Percentiles rank a stretch among this genome's conserved stretches.
Evolutionary conservation across 1,284 basidiomycete genomes (phyloP).

Genomic region (Cutaneotrichosporon mucoides): DNA sequence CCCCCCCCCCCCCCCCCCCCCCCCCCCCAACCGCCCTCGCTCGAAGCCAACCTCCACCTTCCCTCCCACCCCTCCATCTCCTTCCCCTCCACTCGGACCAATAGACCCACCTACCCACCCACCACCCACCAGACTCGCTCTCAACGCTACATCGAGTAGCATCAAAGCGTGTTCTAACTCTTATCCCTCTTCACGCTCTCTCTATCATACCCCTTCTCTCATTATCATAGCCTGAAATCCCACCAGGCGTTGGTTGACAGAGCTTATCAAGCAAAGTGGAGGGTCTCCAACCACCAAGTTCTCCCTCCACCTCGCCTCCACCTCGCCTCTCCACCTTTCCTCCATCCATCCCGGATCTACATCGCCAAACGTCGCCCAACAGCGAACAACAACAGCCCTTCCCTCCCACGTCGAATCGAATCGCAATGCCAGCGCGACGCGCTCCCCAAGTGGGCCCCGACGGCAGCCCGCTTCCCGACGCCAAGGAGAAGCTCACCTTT

Average conservation of each 20-base stretch:
- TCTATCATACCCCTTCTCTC: background rate
- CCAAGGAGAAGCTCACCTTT: slow-evolving; percentile 46
- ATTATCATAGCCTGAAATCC: background rate
- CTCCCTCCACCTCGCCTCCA: slow-evolving; percentile 10
- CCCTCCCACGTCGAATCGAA: background rate
- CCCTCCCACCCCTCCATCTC: background rate
- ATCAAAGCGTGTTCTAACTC: background rate
- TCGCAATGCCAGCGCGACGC: slow-evolving; percentile 21
- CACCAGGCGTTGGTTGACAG: background rate
- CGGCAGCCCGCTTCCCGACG: slow-evolving; percentile 21
- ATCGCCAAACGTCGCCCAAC: too few relatives aligned
- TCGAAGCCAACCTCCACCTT: background rate
- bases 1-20: too few relatives aligned
- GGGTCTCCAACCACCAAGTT: background rate
- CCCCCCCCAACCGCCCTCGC: too few relatives aligned
- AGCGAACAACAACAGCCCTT: background rate
- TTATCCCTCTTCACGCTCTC: too few relatives aligned
- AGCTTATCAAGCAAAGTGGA: slow-evolving; percentile 5
- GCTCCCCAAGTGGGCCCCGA: slow-evolving; percentile 15
- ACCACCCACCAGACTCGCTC: background rate
- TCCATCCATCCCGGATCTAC: background rate
- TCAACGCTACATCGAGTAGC: background rate
- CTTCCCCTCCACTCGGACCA: background rate
- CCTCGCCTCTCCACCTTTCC: background rate
- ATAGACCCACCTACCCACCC: background rate